Conservation (phyloP, 305 asterid genomes). For the Fraxinus ornus region DNA sequence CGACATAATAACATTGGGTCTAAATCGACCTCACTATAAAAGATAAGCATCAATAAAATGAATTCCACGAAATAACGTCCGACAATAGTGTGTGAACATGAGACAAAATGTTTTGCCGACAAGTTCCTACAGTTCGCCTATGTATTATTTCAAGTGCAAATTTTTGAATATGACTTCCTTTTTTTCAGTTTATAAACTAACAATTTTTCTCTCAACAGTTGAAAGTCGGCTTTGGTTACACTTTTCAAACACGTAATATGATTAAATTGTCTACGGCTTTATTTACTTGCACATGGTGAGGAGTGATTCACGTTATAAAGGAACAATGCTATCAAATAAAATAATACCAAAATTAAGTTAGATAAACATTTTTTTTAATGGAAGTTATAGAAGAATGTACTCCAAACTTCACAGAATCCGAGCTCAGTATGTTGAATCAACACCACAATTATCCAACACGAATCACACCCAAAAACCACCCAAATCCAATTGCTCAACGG, state of each 20-base stretch:
- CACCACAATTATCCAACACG: no score
- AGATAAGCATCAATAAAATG: not conserved
- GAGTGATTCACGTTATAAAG: not conserved
- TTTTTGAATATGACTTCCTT: not conserved
- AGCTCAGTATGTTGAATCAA: no score
- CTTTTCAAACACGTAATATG: slow-evolving; percentile 20
- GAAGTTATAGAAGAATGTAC: no score
- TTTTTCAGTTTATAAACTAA: not conserved
- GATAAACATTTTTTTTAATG: not conserved
- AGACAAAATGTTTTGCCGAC: slow-evolving; percentile 25
- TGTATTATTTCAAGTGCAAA: not conserved
- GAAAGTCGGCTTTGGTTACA: not conserved
- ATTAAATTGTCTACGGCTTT: not conserved
- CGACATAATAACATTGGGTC: not conserved
- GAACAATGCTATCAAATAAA: not conserved
- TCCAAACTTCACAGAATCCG: no score
- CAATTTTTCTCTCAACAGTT: not conserved
- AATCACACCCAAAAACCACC: no score
- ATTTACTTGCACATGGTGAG: not conserved
- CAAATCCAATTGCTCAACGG: no score
- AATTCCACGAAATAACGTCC: not conserved
- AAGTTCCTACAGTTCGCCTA: slow-evolving; percentile 12
- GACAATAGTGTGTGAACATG: not conserved
- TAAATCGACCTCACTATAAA: not conserved
- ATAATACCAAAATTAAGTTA: not conserved